Conservation (phyloP, 257 asterid genomes). For the Mentha longifolia region DNA sequence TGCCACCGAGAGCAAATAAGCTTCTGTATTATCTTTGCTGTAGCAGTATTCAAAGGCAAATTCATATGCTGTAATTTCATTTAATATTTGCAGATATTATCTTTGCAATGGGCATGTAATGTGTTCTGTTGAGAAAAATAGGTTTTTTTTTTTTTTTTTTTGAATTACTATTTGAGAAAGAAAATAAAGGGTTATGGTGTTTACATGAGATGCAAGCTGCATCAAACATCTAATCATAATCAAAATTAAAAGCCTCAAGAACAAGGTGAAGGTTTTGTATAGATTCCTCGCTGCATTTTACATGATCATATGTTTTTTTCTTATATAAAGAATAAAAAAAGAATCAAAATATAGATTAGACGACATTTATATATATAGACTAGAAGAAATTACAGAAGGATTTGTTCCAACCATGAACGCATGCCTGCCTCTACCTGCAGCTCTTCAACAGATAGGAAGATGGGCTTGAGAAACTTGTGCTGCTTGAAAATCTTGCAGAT, state of each 20-base stretch:
- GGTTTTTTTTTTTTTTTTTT: too few relatives aligned
- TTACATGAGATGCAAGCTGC: not conserved
- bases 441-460: conserved; percentile 76
- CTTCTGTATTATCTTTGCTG: not conserved
- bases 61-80: not conserved
- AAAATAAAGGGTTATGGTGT: too few relatives aligned
- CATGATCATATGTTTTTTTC: not conserved
- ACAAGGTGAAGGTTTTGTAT: conserved; percentile 24
- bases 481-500: conserved; percentile 40
- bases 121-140: too few relatives aligned
- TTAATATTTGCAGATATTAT: too few relatives aligned
- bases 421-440: conserved; percentile 49
- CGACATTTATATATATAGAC: conserved; percentile 12
- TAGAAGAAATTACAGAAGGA: conserved; percentile 6
- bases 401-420: conserved; percentile 14
- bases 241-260: conserved; percentile 13
- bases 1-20: conserved; percentile 1
- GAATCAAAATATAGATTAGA: conserved; percentile 25
- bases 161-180: too few relatives aligned
- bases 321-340: conserved; percentile 17
- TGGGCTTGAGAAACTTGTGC: conserved; percentile 56
- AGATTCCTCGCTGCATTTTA: conserved; percentile 24
- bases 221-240: not conserved
- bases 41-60: not conserved
- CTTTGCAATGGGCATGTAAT: too few relatives aligned